These are phyloP conservation scores for Persicaria tinctoria DNA, from an alignment of 148 eudicot genomes.

Conservation along the genomic window DNA sequence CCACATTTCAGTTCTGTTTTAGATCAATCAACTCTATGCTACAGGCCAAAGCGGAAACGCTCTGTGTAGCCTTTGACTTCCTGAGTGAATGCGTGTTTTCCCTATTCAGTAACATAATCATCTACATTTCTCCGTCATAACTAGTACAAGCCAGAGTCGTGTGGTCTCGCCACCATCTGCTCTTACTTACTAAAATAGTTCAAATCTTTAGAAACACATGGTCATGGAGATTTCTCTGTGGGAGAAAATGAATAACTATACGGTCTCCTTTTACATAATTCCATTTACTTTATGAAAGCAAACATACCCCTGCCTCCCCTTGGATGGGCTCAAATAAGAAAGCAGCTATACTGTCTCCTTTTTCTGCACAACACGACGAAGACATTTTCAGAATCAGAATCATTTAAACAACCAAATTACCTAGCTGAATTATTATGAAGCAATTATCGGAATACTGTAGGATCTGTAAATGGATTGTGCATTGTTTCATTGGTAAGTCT, in stretches of 20 bases:
- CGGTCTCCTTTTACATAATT: not conserved
- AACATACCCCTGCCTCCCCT: slow-evolving; percentile 99
- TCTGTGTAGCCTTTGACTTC: not conserved
- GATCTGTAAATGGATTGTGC: not conserved
- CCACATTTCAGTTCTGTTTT: no score
- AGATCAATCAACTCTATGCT: no score
- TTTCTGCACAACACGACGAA: slow-evolving; percentile 34
- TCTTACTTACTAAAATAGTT: not conserved
- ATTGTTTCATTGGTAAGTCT: not conserved
- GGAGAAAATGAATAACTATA: no score
- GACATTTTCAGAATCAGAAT: not conserved
- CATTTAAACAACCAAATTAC: not conserved
- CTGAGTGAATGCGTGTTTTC: not conserved
- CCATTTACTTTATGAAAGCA: slow-evolving; percentile 2
- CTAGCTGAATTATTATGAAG: no score
- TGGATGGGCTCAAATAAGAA: slow-evolving; percentile 97
- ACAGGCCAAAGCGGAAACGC: no score
- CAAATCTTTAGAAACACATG: not conserved
- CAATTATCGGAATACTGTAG: not conserved
- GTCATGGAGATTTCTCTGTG: not conserved
- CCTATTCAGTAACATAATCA: not conserved
- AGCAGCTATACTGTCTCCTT: slow-evolving; percentile 87
- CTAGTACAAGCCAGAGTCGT: not conserved
- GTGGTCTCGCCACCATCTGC: not conserved
- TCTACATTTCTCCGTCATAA: not conserved